Evolutionary conservation across 306 rosid species (phyloP).

Genomic region (Trifolium pratense): DNA sequence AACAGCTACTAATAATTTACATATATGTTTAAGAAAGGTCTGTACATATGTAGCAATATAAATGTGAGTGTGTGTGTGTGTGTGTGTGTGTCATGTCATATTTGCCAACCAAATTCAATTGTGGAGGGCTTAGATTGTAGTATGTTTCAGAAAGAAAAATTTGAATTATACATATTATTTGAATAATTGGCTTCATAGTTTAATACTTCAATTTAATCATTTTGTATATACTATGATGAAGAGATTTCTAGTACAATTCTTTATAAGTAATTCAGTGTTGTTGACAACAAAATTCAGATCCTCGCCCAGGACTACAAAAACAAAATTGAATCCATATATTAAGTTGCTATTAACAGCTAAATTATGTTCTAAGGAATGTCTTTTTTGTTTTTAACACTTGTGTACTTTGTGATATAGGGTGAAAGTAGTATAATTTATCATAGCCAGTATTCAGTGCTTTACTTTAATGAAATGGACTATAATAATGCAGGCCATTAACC

Average conservation of each 20-base stretch:
- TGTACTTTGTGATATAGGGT: constrained; percentile 3
- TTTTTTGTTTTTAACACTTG: background rate
- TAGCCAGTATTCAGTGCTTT: constrained; percentile 8
- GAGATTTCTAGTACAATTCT: constrained; percentile 1
- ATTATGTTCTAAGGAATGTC: background rate
- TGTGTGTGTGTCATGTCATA: background rate
- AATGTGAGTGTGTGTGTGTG: background rate
- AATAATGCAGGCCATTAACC: background rate
- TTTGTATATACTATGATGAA: background rate
- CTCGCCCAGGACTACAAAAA: background rate
- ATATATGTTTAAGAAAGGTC: constrained; percentile 14
- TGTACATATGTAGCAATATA: background rate
- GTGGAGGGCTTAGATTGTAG: background rate
- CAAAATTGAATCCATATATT: background rate
- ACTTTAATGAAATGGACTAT: background rate
- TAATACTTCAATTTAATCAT: background rate
- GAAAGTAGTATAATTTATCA: background rate
- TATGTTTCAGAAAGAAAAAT: background rate
- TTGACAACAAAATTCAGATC: constrained; percentile 2
- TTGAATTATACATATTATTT: constrained; percentile 12
- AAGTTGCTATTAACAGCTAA: constrained; percentile 2
- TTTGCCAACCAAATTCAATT: constrained; percentile 12
- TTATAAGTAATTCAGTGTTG: background rate
- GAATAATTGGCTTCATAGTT: background rate
- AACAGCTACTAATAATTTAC: constrained; percentile 15